phyloP scores from a whole-genome alignment of 208 protist genomes.

The Acanthamoeba quina region DNA sequence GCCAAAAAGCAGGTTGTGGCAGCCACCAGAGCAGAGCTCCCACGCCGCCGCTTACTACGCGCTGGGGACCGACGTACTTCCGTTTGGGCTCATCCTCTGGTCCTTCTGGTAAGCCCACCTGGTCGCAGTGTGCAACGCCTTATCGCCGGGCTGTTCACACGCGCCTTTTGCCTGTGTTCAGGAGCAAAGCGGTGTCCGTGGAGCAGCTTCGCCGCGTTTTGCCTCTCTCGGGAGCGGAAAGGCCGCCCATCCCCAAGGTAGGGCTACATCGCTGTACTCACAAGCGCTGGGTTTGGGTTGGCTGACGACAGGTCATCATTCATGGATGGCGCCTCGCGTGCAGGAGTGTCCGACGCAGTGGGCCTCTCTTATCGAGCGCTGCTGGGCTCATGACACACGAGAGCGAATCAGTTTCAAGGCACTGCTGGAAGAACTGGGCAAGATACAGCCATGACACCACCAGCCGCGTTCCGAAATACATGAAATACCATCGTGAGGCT shows the following conservation, averaged over 20 bases:
- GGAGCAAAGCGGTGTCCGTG: neutral
- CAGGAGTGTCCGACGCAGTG: neutral
- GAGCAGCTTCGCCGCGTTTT: neutral
- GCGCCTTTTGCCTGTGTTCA: neutral
- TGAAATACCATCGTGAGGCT: no score
- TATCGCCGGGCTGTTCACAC: no score
- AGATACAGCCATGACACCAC: neutral
- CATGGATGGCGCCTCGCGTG: neutral
- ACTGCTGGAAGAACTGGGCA: neutral
- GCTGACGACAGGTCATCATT: neutral
- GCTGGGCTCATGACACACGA: constrained; percentile 25
- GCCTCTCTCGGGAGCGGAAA: neutral
- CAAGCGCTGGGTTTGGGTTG: neutral
- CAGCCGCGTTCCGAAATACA: no score
- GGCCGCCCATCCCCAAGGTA: constrained; percentile 22
- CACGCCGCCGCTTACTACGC: neutral
- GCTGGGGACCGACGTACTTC: neutral
- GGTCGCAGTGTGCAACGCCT: no score
- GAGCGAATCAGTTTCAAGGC: constrained; percentile 1
- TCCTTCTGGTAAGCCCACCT: neutral
- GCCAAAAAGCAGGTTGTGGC: neutral
- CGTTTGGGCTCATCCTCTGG: constrained; percentile 19
- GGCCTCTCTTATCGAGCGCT: neutral
- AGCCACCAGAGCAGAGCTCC: neutral
- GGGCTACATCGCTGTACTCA: neutral